Evolutionary conservation across 306 rosid species (phyloP).

Genomic region (Geum urbanum): DNA sequence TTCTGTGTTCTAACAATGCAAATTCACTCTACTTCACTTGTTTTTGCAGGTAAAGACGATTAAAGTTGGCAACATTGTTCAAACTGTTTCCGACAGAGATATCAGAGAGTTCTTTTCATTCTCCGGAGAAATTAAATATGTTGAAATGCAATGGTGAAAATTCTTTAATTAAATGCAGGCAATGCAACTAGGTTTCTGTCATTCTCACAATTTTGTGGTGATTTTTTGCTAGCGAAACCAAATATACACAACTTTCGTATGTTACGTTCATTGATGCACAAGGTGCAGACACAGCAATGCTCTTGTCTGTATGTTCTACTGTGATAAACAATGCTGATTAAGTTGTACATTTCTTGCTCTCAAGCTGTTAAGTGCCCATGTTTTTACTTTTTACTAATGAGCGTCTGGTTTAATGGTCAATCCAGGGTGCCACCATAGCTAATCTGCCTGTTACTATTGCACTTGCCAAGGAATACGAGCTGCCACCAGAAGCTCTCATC

Average conservation of each 20-base stretch:
- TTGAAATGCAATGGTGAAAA: constrained; percentile 74
- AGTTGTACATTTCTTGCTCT: too few relatives aligned
- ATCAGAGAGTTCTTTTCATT: constrained; percentile 82
- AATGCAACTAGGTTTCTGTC: constrained; percentile 10
- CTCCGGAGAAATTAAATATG: constrained; percentile 65
- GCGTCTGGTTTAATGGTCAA: neutral
- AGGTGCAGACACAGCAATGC: constrained; percentile 79
- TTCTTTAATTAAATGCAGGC: neutral
- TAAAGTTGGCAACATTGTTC: constrained; percentile 68
- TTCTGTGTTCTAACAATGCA: too few relatives aligned
- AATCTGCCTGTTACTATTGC: constrained; percentile 53
- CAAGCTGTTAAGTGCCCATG: neutral
- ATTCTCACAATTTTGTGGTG: constrained; percentile 16
- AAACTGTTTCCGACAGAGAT: constrained; percentile 44
- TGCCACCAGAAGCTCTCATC: constrained; percentile 63
- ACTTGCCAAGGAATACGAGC: constrained; percentile 59
- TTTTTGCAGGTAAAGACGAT: constrained; percentile 59
- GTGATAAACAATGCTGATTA: neutral
- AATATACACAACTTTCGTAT: constrained; percentile 64
- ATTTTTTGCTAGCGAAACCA: constrained; percentile 51
- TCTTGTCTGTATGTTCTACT: constrained; percentile 53
- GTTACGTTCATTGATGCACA: constrained; percentile 77
- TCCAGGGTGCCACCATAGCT: constrained; percentile 67
- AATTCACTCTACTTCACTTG: constrained; percentile 19
- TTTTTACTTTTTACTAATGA: neutral